Evolutionary conservation across 2,329 filamentous ascomycete species (phyloP).

Genomic region (Botryotinia convoluta): DNA sequence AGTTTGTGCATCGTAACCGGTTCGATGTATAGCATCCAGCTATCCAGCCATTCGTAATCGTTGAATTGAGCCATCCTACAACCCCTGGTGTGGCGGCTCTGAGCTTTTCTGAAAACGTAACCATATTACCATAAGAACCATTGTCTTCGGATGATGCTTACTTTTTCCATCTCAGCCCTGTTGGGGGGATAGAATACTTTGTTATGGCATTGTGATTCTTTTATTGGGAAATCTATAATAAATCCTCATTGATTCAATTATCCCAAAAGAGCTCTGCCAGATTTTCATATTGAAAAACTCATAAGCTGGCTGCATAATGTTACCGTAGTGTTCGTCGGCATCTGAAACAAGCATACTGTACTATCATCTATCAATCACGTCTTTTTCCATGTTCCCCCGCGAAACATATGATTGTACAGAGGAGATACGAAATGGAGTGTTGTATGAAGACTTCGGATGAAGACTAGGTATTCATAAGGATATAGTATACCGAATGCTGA

Average conservation of each 20-base stretch:
- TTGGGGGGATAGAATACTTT: not conserved
- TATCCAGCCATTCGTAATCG: not conserved
- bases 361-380: constrained; percentile 13
- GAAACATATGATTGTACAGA: constrained; percentile 1
- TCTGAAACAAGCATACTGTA: constrained; percentile 13
- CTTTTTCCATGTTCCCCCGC: not conserved
- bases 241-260: not conserved
- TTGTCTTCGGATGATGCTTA: not conserved
- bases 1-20: not conserved
- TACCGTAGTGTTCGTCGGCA: constrained; percentile 6
- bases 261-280: not conserved
- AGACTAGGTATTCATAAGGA: not conserved
- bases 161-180: not conserved
- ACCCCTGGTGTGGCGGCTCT: not conserved
- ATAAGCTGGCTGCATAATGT: constrained; percentile 4
- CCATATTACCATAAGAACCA: not conserved
- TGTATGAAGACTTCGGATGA: not conserved
- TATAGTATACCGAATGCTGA: not conserved
- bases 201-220: not conserved
- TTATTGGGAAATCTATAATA: not conserved
- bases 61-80: not conserved
- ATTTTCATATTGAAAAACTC: not conserved
- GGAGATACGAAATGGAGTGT: not conserved
- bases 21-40: not conserved
- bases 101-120: not conserved